Percentiles rank a stretch among this genome's conserved stretches.
phyloP scores from a whole-genome alignment of 202 grass and related monocot genomes.

The Musa balbisiana region DNA sequence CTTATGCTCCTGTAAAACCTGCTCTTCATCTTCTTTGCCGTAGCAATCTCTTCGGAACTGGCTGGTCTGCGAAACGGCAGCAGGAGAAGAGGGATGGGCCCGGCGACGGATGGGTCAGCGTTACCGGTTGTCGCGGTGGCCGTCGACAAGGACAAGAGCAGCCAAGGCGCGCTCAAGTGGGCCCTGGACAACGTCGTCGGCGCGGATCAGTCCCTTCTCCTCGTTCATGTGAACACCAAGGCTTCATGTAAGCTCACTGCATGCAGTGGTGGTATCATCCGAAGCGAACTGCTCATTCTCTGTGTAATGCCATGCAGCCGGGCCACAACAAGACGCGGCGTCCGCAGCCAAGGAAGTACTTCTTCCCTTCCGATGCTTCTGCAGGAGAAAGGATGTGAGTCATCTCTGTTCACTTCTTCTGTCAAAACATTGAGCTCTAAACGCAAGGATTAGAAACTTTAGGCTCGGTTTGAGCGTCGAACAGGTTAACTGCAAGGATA shows the following conservation, averaged over 20 bases:
- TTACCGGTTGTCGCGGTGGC: not conserved
- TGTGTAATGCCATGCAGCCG: not conserved
- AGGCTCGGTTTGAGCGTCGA: conserved; percentile 1
- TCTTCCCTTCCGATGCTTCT: conserved; percentile 85
- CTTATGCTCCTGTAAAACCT: too few relatives aligned
- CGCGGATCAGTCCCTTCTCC: not conserved
- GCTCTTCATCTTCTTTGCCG: too few relatives aligned
- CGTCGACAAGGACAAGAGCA: not conserved
- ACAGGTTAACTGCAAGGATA: conserved; percentile 80
- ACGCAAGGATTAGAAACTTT: too few relatives aligned
- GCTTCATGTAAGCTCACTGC: not conserved
- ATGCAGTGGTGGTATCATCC: too few relatives aligned
- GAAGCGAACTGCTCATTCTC: not conserved
- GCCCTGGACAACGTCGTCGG: not conserved
- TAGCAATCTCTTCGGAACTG: too few relatives aligned
- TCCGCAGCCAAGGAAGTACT: conserved; percentile 47
- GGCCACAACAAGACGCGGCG: not conserved
- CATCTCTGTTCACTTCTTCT: not conserved
- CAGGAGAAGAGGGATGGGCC: not conserved
- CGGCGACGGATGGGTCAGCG: not conserved
- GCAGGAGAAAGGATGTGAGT: conserved; percentile 65
- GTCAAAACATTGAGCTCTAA: not conserved
- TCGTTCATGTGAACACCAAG: not conserved
- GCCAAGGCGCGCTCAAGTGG: not conserved
- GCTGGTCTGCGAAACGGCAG: too few relatives aligned